phyloP scores from a whole-genome alignment of 176 grass and related monocot species.

The Tuctoria greenei region DNA sequence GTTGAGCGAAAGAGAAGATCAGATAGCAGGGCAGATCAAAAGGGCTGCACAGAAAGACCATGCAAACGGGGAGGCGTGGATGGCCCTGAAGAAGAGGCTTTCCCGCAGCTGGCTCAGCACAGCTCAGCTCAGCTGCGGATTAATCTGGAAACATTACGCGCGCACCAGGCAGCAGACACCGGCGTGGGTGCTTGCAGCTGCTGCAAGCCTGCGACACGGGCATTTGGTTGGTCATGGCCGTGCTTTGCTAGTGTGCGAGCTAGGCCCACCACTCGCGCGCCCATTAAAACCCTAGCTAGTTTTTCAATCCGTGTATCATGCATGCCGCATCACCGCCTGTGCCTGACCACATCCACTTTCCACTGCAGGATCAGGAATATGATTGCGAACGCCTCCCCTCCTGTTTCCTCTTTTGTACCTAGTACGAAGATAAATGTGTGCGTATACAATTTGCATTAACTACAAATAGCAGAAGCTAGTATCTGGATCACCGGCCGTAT shows the following conservation, averaged over 20 bases:
- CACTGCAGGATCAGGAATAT: slow-evolving; percentile 34
- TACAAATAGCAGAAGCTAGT: neutral
- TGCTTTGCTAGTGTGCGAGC: neutral
- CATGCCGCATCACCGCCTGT: slow-evolving; percentile 3
- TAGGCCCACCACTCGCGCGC: slow-evolving; percentile 41
- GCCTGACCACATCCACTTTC: slow-evolving; percentile 25
- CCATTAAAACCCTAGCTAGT: slow-evolving; percentile 30
- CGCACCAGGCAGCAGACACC: neutral
- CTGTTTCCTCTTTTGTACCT: slow-evolving; percentile 17
- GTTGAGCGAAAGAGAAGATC: neutral
- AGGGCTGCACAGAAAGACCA: neutral
- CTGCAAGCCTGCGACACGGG: neutral
- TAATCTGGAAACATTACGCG: slow-evolving; percentile 34
- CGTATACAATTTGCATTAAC: neutral
- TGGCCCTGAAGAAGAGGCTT: slow-evolving; percentile 49
- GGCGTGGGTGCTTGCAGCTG: neutral
- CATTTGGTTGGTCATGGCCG: slow-evolving; percentile 35
- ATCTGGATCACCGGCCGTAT: neutral
- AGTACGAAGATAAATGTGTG: neutral
- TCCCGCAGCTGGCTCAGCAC: neutral
- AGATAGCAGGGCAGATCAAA: neutral
- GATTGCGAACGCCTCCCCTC: slow-evolving; percentile 31
- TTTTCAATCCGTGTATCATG: slow-evolving; percentile 50
- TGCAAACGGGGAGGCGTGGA: neutral
- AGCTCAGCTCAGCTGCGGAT: neutral